Percentiles rank a stretch among this genome's conserved stretches.
Conservation (phyloP, 371 early-diverging fungal genomes). For the Basidiobolus meristosporus region DNA sequence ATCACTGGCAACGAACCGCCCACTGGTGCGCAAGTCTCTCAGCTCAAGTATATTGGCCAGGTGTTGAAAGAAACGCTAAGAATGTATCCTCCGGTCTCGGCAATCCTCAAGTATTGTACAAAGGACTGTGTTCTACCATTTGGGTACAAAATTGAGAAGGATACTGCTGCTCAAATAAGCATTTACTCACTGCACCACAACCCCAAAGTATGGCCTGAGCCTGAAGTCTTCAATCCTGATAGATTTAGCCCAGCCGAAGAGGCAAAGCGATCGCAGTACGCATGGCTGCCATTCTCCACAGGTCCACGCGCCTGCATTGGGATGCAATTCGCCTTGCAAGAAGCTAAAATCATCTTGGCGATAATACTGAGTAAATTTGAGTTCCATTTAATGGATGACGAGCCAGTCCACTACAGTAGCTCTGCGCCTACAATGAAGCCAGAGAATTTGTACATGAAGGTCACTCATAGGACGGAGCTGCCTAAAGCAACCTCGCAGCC, state of each 20-base stretch:
- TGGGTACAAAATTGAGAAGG: constrained; percentile 4
- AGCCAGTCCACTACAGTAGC: too few species aligned
- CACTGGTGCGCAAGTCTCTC: constrained; percentile 10
- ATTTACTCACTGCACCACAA: constrained; percentile 5
- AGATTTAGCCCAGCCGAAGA: constrained; percentile 4
- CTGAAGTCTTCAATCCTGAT: constrained; percentile 7
- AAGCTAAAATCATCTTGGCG: too few species aligned
- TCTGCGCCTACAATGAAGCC: too few species aligned
- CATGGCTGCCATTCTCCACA: background rate
- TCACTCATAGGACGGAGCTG: too few species aligned
- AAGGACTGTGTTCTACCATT: background rate
- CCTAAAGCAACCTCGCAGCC: too few species aligned
- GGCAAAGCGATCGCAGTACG: background rate
- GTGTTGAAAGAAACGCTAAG: constrained; percentile 21
- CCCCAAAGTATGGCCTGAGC: constrained; percentile 5
- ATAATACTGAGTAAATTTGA: too few species aligned
- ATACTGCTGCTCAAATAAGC: constrained; percentile 2
- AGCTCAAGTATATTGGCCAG: constrained; percentile 16
- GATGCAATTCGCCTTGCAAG: too few species aligned
- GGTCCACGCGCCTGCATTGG: background rate
- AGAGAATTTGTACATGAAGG: too few species aligned
- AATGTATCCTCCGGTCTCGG: constrained; percentile 13
- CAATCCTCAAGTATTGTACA: constrained; percentile 4
- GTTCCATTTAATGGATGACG: too few species aligned
- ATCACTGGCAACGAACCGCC: constrained; percentile 11